Evolutionary conservation across 78 protist genomes (phyloP).

Genomic region (Dictyostelium intermedium): DNA sequence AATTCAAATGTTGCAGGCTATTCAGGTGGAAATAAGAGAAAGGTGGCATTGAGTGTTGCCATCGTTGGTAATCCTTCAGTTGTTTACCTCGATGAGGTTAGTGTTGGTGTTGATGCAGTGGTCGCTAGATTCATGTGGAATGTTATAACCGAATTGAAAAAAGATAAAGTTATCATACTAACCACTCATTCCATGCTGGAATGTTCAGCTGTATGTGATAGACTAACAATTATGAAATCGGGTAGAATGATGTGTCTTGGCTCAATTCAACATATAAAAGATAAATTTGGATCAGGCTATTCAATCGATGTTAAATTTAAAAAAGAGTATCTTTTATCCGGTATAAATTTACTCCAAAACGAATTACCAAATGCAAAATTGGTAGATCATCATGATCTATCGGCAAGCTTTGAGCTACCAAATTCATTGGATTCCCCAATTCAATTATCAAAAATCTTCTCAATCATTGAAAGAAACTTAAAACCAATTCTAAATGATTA

Average conservation of each 20-base stretch:
- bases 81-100: slow-evolving; percentile 82
- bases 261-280: slow-evolving; percentile 72
- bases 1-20: slow-evolving; percentile 5
- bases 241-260: slow-evolving; percentile 84
- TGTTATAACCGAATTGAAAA: slow-evolving; percentile 23
- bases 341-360: not conserved
- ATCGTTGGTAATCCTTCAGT: slow-evolving; percentile 83
- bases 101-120: slow-evolving; percentile 80
- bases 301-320: slow-evolving; percentile 31
- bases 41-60: slow-evolving; percentile 86
- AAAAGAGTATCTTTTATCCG: slow-evolving; percentile 12
- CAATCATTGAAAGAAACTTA: not conserved
- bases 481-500: not conserved
- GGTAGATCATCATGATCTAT: not conserved
- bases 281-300: slow-evolving; percentile 62
- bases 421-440: not conserved
- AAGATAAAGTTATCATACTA: slow-evolving; percentile 68
- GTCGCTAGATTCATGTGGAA: slow-evolving; percentile 83
- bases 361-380: not conserved
- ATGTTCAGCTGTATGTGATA: slow-evolving; percentile 70
- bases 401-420: slow-evolving; percentile 25
- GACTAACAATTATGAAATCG: slow-evolving; percentile 92
- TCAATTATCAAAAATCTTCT: not conserved
- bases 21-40: slow-evolving; percentile 92
- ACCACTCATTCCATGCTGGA: slow-evolving; percentile 90